These are phyloP conservation scores for Flaveria bidentis DNA, from an alignment of 129 eudicot genomes.

Conservation along the genomic window DNA sequence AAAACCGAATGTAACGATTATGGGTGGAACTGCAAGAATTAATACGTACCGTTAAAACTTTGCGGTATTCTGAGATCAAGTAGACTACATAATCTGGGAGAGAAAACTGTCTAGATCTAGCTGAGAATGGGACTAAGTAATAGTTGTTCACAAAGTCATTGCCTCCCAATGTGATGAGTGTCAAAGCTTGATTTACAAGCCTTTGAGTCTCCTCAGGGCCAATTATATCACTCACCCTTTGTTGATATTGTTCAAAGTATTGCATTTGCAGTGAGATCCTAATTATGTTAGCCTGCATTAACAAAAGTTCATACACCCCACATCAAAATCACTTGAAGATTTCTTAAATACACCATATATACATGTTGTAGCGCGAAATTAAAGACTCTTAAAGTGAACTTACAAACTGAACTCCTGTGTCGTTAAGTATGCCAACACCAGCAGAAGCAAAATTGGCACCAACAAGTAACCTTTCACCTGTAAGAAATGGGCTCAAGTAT, in stretches of 20 bases:
- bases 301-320: neutral
- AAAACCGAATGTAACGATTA: neutral
- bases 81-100: constrained; percentile 51
- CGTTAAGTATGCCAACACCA: constrained; percentile 59
- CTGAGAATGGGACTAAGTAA: constrained; percentile 56
- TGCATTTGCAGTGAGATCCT: constrained; percentile 48
- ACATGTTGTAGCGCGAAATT: neutral
- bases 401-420: constrained; percentile 71
- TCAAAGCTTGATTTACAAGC: constrained; percentile 50
- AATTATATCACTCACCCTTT: constrained; percentile 47
- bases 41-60: constrained; percentile 52
- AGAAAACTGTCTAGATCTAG: constrained; percentile 52
- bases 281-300: constrained; percentile 60
- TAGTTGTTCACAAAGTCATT: constrained; percentile 86
- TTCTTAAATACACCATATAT: neutral
- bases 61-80: constrained; percentile 68
- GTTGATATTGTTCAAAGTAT: constrained; percentile 61
- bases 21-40: no score
- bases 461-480: constrained; percentile 48
- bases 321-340: constrained; percentile 6
- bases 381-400: constrained; percentile 5
- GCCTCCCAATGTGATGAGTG: constrained; percentile 72
- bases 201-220: constrained; percentile 47
- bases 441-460: constrained; percentile 85
- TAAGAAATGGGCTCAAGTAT: constrained; percentile 49